phyloP scores from a whole-genome alignment of 2,329 filamentous ascomycete species.

The Aspergillus sergii region DNA sequence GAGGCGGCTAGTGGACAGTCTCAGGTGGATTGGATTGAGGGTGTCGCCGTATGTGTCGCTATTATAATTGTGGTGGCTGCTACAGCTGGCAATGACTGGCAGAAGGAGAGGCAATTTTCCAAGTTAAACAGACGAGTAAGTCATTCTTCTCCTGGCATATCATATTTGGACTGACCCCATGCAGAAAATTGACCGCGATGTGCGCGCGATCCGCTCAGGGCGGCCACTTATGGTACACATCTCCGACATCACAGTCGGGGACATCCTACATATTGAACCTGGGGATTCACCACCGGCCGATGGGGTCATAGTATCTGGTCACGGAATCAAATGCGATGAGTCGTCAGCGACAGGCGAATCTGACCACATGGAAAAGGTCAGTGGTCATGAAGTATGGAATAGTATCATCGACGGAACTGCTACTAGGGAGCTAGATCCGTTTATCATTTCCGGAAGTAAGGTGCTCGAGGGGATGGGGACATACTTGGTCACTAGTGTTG shows the following conservation, averaged over 20 bases:
- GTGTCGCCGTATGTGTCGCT: slow-evolving; percentile 74
- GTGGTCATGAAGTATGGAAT: slow-evolving; percentile 49
- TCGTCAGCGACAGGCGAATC: slow-evolving; percentile 72
- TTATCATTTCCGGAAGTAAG: slow-evolving; percentile 77
- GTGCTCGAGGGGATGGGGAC: slow-evolving; percentile 76
- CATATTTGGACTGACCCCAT: background rate
- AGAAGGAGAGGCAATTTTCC: slow-evolving; percentile 76
- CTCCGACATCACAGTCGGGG: slow-evolving; percentile 66
- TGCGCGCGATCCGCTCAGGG: slow-evolving; percentile 67
- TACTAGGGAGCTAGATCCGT: slow-evolving; percentile 59
- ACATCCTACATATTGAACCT: slow-evolving; percentile 66
- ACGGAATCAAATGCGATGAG: slow-evolving; percentile 69
- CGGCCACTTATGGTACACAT: slow-evolving; percentile 62
- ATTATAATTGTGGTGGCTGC: slow-evolving; percentile 74
- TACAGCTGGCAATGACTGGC: slow-evolving; percentile 74
- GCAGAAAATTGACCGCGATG: slow-evolving; percentile 62
- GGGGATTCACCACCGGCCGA: slow-evolving; percentile 70
- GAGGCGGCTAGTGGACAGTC: slow-evolving; percentile 57
- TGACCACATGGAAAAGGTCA: slow-evolving; percentile 65
- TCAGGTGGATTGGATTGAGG: slow-evolving; percentile 75
- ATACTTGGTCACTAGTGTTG: slow-evolving; percentile 71
- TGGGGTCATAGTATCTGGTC: slow-evolving; percentile 65
- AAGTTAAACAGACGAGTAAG: slow-evolving; percentile 70
- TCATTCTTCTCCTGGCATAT: slow-evolving; percentile 54
- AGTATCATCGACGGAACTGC: slow-evolving; percentile 41